Evolutionary conservation across 345 rosid genomes (phyloP), one percentile per base, ranked within the genome.

Genomic region (Kernera saxatilis): DNA sequence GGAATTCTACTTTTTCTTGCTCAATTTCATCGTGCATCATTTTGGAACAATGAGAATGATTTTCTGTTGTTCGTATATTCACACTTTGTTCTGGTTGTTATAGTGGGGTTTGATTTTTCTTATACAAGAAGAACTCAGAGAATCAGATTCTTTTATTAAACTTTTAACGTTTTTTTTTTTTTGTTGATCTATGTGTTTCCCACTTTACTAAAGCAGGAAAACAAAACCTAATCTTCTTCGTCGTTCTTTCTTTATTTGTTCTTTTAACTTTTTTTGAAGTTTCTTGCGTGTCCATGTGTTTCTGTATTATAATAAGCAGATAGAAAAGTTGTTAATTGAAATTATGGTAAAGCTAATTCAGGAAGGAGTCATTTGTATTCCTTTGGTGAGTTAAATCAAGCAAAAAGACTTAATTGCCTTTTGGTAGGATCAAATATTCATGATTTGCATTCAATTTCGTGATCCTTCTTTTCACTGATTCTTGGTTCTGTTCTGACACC

Each of bases 61-160:
- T 32, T 44, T 72, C 3, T 52, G 21, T 35, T 64, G 41, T 35
- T 36, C 15, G 18, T 26, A 55, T 55, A 64, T 73, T 36, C 71
- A 36, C 43, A 29, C 15, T 73, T 56, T 46, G 60, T 45, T 73
- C 37, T 56, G 5, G 1, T 26, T n/a, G 19, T 35, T 56, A 27
- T 46, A 6, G 23, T 27, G 2, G 13, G 33, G 40, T 70, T 59
- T 61, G 18, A 48, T 37, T 6, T 11, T 58, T 60, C 33, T 14
- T 56, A 44, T 37, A 46, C 64, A 56, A 33, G 61, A 66, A 48
- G 29, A 58, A 67, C 55, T 67, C 35, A 41, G 39, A 67, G 73
- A 15, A 58, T 66, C 72, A 49, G 62, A 74, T 74, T 74, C 78
- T 39, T n/a, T 66, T 21, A 2, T 8, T 58, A 8, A 6, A n/a